Percentiles rank a stretch among this genome's conserved stretches.
These are phyloP conservation scores for Aspergillus cejpii DNA, from an alignment of 2,329 filamentous ascomycete genomes.

Conservation along the genomic window DNA sequence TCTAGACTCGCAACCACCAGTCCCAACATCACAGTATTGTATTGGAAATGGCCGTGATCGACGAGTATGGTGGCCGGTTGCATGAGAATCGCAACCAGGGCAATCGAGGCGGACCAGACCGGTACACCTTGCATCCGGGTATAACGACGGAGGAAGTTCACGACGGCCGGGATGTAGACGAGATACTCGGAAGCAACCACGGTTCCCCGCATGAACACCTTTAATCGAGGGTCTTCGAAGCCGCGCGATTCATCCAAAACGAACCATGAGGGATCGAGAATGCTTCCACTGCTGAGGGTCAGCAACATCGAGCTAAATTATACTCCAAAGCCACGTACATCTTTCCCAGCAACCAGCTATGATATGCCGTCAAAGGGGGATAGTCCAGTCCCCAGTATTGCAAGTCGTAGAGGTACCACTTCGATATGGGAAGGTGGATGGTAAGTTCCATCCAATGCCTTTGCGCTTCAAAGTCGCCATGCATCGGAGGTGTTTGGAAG, in stretches of 20 bases:
- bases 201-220: slow-evolving; percentile 92
- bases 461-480: slow-evolving; percentile 96
- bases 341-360: slow-evolving; percentile 90
- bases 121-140: slow-evolving; percentile 69
- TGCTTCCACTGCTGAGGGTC: slow-evolving; percentile 52
- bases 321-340: slow-evolving; percentile 48
- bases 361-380: slow-evolving; percentile 93
- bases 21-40: slow-evolving; percentile 97
- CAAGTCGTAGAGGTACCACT: slow-evolving; percentile 97
- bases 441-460: slow-evolving; percentile 99
- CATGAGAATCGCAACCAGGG: slow-evolving; percentile 83
- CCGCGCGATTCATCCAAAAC: slow-evolving; percentile 75
- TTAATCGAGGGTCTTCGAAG: slow-evolving; percentile 68
- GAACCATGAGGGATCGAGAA: slow-evolving; percentile 82
- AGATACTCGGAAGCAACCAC: slow-evolving; percentile 88
- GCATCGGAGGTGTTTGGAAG: slow-evolving; percentile 75
- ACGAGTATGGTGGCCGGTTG: slow-evolving; percentile 86
- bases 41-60: slow-evolving; percentile 95
- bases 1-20: slow-evolving; percentile 81
- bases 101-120: slow-evolving; percentile 74
- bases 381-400: slow-evolving; percentile 98
- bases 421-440: slow-evolving; percentile 75
- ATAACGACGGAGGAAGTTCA: slow-evolving; percentile 79
- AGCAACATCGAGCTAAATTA: slow-evolving; percentile 8
- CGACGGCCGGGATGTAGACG: slow-evolving; percentile 74